Percentiles rank a stretch among this genome's conserved stretches.
phyloP scores from a whole-genome alignment of 2,329 filamentous ascomycete genomes.

The Leptodontidium sp. region DNA sequence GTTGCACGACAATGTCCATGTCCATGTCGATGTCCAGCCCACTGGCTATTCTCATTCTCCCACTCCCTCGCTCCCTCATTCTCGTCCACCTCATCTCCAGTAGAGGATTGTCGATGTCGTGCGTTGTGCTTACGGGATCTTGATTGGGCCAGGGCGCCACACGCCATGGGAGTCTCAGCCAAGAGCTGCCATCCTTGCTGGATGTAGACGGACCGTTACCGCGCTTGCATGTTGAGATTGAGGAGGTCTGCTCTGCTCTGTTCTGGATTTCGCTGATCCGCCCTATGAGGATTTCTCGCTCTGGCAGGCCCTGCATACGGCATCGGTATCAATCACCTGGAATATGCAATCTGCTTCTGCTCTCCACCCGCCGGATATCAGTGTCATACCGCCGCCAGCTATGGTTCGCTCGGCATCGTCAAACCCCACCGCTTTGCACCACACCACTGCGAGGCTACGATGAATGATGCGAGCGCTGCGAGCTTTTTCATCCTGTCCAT shows the following conservation, averaged over 20 bases:
- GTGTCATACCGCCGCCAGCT: constrained; percentile 23
- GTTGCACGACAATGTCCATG: constrained; percentile 1
- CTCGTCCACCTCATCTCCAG: constrained; percentile 18
- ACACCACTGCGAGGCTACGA: constrained; percentile 29
- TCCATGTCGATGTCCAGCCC: not conserved
- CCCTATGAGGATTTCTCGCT: constrained; percentile 28
- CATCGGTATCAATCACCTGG: constrained; percentile 1
- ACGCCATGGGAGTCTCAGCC: constrained; percentile 32
- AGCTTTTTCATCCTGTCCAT: not conserved
- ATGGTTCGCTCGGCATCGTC: constrained; percentile 32
- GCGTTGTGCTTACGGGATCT: constrained; percentile 33
- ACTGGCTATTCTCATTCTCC: not conserved
- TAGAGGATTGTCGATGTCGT: constrained; percentile 36
- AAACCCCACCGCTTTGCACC: constrained; percentile 10
- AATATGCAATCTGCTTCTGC: constrained; percentile 13
- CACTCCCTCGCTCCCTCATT: too few relatives aligned
- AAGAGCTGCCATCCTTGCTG: constrained; percentile 34
- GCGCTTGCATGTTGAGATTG: constrained; percentile 34
- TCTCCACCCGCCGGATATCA: constrained; percentile 32
- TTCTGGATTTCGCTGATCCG: constrained; percentile 37
- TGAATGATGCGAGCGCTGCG: constrained; percentile 25
- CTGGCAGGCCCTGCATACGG: not conserved
- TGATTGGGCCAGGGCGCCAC: constrained; percentile 34
- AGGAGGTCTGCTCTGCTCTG: not conserved
- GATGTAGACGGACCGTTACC: constrained; percentile 41